Conservation (phyloP, 192 early-diverging fungal species). For the Coemansia sp. region DNA sequence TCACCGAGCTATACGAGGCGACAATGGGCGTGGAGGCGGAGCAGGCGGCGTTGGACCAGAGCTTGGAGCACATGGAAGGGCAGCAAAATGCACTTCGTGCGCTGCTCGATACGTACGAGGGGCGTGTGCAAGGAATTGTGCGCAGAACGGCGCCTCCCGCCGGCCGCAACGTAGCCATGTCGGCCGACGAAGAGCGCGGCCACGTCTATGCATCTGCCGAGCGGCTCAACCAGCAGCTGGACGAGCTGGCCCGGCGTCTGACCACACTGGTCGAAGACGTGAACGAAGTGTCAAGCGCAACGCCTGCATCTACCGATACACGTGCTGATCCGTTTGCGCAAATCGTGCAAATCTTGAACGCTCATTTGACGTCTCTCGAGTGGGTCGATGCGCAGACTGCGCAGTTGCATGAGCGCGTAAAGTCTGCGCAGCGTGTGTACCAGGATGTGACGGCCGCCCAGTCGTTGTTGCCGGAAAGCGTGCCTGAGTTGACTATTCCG, state of each 20-base stretch:
- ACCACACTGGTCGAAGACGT: conserved; percentile 83
- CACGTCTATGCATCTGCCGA: conserved; percentile 83
- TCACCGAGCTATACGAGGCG: conserved; percentile 73
- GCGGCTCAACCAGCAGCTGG: conserved; percentile 82
- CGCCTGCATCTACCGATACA: conserved; percentile 14
- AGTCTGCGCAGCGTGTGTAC: conserved; percentile 35
- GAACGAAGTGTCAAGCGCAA: conserved; percentile 59
- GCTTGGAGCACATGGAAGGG: conserved; percentile 80
- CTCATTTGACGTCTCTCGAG: conserved; percentile 86
- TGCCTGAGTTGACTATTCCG: conserved; percentile 24
- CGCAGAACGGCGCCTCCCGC: conserved; percentile 57
- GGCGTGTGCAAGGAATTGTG: conserved; percentile 47
- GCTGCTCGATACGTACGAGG: conserved; percentile 82
- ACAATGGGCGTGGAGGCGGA: conserved; percentile 70
- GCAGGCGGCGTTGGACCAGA: conserved; percentile 81
- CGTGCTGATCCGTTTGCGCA: conserved; percentile 61
- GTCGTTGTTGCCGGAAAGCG: conserved; percentile 17
- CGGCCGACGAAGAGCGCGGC: conserved; percentile 83
- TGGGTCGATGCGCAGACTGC: conserved; percentile 81
- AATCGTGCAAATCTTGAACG: conserved; percentile 88
- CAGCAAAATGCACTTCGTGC: conserved; percentile 80
- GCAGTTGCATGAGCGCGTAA: conserved; percentile 47
- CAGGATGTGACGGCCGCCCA: conserved; percentile 43
- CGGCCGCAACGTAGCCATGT: conserved; percentile 43
- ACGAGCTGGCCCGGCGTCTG: conserved; percentile 79